Percentiles rank a stretch among this genome's conserved stretches.
These are phyloP conservation scores for Daldinia eschscholtzii DNA, from an alignment of 2,329 filamentous ascomycete genomes.

Conservation along the genomic window DNA sequence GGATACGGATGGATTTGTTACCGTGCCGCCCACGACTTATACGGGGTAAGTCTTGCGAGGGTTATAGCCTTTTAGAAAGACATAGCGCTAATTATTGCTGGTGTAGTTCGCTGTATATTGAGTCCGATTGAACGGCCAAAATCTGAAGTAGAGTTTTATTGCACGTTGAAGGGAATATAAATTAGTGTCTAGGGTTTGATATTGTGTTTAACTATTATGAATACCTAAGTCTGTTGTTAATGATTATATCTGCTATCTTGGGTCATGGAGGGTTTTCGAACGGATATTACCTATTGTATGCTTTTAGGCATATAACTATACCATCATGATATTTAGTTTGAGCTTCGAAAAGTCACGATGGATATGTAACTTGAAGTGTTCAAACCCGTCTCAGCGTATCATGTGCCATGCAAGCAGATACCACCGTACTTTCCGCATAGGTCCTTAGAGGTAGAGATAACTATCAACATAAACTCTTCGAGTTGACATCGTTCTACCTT, in stretches of 20 bases:
- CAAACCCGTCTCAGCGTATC: not conserved
- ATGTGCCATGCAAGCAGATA: not conserved
- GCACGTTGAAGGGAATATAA: not conserved
- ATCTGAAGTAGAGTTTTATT: not conserved
- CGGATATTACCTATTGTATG: not conserved
- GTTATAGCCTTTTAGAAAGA: not conserved
- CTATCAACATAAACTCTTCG: too few relatives aligned
- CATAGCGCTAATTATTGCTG: slow-evolving; percentile 19
- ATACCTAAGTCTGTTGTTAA: not conserved
- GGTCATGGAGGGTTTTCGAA: not conserved
- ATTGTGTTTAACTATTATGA: not conserved
- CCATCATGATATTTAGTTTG: not conserved
- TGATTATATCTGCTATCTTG: not conserved
- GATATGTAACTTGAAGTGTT: not conserved
- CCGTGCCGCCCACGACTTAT: slow-evolving; percentile 48
- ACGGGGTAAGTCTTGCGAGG: slow-evolving; percentile 44
- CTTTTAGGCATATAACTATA: not conserved
- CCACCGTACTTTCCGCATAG: too few relatives aligned
- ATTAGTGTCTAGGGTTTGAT: not conserved
- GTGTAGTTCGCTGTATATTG: slow-evolving; percentile 34
- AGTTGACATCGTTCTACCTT: too few relatives aligned
- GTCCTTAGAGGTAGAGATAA: too few relatives aligned
- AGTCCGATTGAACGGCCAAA: slow-evolving; percentile 19
- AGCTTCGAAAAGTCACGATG: not conserved
- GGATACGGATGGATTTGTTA: slow-evolving; percentile 49